A percentile compares a stretch with the other conserved stretches of the same genome.
Evolutionary conservation across 176 grass and related monocot species (phyloP).

Genomic region (Canna indica): DNA sequence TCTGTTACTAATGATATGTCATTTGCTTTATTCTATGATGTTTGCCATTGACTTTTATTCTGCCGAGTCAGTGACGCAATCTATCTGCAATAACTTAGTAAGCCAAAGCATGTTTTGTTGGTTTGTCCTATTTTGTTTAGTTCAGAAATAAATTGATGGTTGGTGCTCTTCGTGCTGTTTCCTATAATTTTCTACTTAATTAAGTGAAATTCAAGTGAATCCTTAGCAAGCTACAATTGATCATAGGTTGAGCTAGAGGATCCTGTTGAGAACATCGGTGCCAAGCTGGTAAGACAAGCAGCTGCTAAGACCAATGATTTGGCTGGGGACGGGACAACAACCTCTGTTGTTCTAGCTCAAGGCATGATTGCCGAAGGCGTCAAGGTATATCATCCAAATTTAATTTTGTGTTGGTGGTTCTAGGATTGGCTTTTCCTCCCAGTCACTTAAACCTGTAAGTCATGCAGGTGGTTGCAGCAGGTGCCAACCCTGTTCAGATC

Average conservation of each 20-base stretch:
- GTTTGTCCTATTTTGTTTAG: no score
- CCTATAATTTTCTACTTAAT: no score
- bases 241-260: slow-evolving; percentile 20
- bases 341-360: slow-evolving; percentile 50
- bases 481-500: slow-evolving; percentile 59
- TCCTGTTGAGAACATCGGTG: slow-evolving; percentile 18
- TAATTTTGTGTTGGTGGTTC: neutral
- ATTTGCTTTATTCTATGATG: no score
- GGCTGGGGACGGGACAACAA: slow-evolving; percentile 55
- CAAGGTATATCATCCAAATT: slow-evolving; percentile 29
- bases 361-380: slow-evolving; percentile 54
- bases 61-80: no score
- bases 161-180: no score
- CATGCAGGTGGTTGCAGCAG: slow-evolving; percentile 37
- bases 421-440: neutral
- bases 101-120: no score
- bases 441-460: neutral
- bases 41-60: no score
- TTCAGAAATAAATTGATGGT: no score
- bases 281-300: slow-evolving; percentile 9
- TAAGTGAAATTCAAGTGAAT: no score
- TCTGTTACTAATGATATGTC: no score
- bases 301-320: slow-evolving; percentile 62
- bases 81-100: no score
- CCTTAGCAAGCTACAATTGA: neutral